Percentiles rank a stretch among this genome's conserved stretches.
phyloP scores from a whole-genome alignment of 257 asterid genomes.

The Fraxinus pennsylvanica region DNA sequence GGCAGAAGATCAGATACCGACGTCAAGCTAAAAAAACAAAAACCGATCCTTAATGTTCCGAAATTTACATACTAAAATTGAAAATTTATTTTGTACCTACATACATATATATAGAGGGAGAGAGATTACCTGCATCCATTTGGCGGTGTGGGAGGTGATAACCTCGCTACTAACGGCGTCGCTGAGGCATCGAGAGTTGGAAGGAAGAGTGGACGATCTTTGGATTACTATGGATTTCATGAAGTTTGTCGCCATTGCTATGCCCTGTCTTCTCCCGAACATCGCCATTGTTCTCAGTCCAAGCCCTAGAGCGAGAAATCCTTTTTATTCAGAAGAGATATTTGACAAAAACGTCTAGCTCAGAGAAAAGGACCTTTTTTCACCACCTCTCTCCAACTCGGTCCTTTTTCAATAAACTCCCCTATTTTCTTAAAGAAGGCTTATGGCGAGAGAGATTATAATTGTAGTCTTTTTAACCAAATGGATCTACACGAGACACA shows the following conservation, averaged over 20 bases:
- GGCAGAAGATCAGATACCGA: not conserved
- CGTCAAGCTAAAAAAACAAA: not conserved
- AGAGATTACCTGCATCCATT: conserved; percentile 35
- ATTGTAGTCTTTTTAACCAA: no score
- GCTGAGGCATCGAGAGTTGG: conserved; percentile 20
- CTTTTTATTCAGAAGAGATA: not conserved
- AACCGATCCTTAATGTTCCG: not conserved
- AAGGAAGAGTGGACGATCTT: conserved; percentile 12
- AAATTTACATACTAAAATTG: not conserved
- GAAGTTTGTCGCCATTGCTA: conserved; percentile 15
- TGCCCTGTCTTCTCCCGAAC: conserved; percentile 25
- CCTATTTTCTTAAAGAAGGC: no score
- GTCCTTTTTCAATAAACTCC: no score
- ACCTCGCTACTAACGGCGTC: conserved; percentile 30
- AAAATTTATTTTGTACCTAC: not conserved
- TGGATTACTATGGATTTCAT: conserved; percentile 20
- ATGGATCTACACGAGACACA: no score
- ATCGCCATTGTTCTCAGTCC: conserved; percentile 16
- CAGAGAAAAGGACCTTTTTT: no score
- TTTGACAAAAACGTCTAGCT: no score
- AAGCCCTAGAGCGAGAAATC: not conserved
- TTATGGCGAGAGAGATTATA: no score
- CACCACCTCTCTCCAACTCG: no score
- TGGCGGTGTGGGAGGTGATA: conserved; percentile 30
- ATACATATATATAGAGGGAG: not conserved